Percentiles rank a stretch among this genome's conserved stretches.
These are phyloP conservation scores for Suillus tomentosus DNA, from an alignment of 768 basidiomycete genomes.

Conservation along the genomic window DNA sequence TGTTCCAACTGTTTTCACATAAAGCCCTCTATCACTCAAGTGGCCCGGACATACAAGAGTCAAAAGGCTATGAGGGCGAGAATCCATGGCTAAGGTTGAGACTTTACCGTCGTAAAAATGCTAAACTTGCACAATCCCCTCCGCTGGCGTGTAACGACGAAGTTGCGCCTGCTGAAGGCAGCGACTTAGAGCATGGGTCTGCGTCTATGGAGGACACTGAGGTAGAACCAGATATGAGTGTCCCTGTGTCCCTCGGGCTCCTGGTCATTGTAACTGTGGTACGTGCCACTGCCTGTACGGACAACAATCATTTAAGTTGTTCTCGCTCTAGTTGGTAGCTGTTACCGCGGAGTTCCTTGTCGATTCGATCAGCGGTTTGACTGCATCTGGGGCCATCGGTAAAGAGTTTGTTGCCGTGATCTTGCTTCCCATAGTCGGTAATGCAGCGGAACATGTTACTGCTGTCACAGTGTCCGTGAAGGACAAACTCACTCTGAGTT, in stretches of 20 bases:
- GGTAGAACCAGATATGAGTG: conserved; percentile 52
- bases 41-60: conserved; percentile 40
- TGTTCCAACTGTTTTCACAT: conserved; percentile 83
- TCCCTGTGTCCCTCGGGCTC: conserved; percentile 52
- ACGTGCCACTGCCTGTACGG: conserved; percentile 24
- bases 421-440: conserved; percentile 89
- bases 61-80: conserved; percentile 40
- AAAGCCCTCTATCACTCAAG: conserved; percentile 63
- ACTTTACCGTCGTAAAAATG: background rate
- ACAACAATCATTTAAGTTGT: background rate
- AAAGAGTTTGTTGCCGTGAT: conserved; percentile 87
- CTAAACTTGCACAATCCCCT: conserved; percentile 12
- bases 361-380: conserved; percentile 78
- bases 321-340: conserved; percentile 46
- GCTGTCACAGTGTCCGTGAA: conserved; percentile 92
- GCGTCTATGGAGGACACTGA: conserved; percentile 24
- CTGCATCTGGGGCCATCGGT: conserved; percentile 53
- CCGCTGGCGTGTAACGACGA: background rate
- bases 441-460: conserved; percentile 90
- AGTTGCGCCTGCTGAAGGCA: background rate
- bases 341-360: conserved; percentile 71
- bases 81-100: conserved; percentile 31
- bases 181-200: conserved; percentile 18
- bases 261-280: conserved; percentile 65
- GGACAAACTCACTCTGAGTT: conserved; percentile 82